A percentile compares a stretch with the other conserved stretches of the same genome.
Conservation (phyloP, 78 protist genomes). For the Dictyostelium citrinum region DNA sequence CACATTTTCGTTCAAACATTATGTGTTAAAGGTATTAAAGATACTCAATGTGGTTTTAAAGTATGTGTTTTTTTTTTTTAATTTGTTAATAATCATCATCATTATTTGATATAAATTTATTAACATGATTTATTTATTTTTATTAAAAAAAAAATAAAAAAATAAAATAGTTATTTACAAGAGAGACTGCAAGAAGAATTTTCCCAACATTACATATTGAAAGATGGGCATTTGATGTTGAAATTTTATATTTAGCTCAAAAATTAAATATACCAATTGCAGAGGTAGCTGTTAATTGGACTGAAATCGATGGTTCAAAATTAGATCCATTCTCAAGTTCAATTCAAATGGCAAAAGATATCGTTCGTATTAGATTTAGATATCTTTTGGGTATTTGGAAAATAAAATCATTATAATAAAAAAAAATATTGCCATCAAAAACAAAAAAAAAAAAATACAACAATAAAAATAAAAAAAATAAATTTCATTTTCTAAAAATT, state of each 20-base stretch:
- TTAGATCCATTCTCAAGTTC: conserved; percentile 74
- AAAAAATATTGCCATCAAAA: background rate
- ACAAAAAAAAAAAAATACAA: background rate
- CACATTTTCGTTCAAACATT: conserved; percentile 65
- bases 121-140: background rate
- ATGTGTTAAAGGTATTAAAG: conserved; percentile 69
- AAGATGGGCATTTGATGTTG: conserved; percentile 87
- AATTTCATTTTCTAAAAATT: background rate
- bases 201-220: conserved; percentile 70
- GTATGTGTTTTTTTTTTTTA: background rate
- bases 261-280: conserved; percentile 12
- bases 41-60: conserved; percentile 82
- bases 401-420: conserved; percentile 8
- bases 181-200: conserved; percentile 38
- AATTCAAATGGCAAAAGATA: conserved; percentile 85
- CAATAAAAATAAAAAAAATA: background rate
- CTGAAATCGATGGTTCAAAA: conserved; percentile 88
- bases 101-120: background rate
- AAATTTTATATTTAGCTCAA: conserved; percentile 77
- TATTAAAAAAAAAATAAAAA: background rate
- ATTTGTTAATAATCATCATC: background rate
- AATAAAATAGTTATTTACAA: conserved; percentile 76
- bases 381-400: conserved; percentile 83
- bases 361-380: conserved; percentile 72
- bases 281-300: conserved; percentile 85